These are phyloP conservation scores for Gossypium gossypioides DNA, from an alignment of 441 rosid genomes.

Conservation along the genomic window DNA sequence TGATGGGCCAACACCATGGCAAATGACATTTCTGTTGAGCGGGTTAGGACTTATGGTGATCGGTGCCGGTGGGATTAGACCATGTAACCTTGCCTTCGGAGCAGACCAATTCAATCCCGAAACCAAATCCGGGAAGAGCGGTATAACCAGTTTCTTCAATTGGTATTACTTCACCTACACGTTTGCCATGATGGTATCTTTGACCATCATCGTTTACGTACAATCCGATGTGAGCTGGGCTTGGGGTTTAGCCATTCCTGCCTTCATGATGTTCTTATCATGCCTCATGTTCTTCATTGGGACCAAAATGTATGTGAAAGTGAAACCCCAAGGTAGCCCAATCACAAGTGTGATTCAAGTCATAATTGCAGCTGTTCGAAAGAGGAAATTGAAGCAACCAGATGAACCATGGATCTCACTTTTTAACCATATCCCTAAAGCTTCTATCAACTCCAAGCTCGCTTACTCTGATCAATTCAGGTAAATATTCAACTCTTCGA, in stretches of 20 bases:
- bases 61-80: conserved; percentile 70
- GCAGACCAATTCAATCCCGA: conserved; percentile 65
- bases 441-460: conserved; percentile 43
- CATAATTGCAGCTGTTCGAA: conserved; percentile 42
- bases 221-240: conserved; percentile 69
- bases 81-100: conserved; percentile 66
- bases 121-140: conserved; percentile 51
- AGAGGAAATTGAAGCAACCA: conserved; percentile 29
- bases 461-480: conserved; percentile 52
- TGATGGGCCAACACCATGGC: conserved; percentile 40
- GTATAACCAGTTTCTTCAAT: conserved; percentile 59
- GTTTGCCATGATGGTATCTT: conserved; percentile 50
- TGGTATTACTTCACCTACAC: conserved; percentile 69
- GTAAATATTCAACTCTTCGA: conserved; percentile 18
- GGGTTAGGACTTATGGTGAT: conserved; percentile 39
- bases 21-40: conserved; percentile 33
- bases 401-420: conserved; percentile 31
- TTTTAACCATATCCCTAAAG: conserved; percentile 32
- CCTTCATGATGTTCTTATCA: conserved; percentile 51
- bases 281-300: conserved; percentile 54
- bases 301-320: conserved; percentile 50
- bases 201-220: conserved; percentile 52
- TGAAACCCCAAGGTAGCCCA: conserved; percentile 58
- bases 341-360: conserved; percentile 38
- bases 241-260: conserved; percentile 54